Conservation (phyloP, 495 filamentous ascomycete genomes). For the Rhypophila decipiens region DNA sequence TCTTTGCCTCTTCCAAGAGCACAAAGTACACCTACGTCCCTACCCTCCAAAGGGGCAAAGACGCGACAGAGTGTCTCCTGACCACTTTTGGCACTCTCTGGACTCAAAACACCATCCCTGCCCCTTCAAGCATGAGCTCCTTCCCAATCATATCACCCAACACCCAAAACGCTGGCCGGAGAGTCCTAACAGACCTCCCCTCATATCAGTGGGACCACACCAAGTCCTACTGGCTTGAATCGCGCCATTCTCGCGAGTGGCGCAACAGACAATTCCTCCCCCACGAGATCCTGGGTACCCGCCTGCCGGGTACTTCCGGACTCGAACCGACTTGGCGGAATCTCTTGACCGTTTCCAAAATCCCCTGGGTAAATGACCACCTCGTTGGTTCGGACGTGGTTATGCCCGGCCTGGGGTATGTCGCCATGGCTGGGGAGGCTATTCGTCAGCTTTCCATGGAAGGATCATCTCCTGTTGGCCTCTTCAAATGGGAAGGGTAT, state of each 20-base stretch:
- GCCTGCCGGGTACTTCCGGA: conserved; percentile 26
- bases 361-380: conserved; percentile 47
- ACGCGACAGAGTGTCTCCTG: too few relatives aligned
- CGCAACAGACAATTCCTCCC: conserved; percentile 26
- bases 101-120: too few relatives aligned
- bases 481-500: background rate
- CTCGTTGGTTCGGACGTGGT: conserved; percentile 26
- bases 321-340: conserved; percentile 39
- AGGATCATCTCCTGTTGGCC: background rate
- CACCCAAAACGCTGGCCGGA: too few relatives aligned
- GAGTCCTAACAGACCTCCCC: conserved; percentile 18
- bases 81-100: too few relatives aligned
- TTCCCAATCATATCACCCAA: too few relatives aligned
- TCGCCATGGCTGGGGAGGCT: conserved; percentile 49
- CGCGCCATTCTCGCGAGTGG: conserved; percentile 34
- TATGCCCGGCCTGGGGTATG: conserved; percentile 50
- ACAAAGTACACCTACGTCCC: too few relatives aligned
- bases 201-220: conserved; percentile 36
- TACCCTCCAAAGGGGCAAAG: too few relatives aligned
- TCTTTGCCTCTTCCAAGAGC: too few relatives aligned
- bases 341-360: conserved; percentile 27
- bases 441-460: conserved; percentile 15
- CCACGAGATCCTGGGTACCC: conserved; percentile 41
- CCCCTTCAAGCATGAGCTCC: too few relatives aligned
- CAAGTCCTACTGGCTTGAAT: conserved; percentile 33